Base-by-base conservation (phyloP, 2,329 filamentous ascomycete genomes). In the Neopestalotiopsis sp. region DNA sequence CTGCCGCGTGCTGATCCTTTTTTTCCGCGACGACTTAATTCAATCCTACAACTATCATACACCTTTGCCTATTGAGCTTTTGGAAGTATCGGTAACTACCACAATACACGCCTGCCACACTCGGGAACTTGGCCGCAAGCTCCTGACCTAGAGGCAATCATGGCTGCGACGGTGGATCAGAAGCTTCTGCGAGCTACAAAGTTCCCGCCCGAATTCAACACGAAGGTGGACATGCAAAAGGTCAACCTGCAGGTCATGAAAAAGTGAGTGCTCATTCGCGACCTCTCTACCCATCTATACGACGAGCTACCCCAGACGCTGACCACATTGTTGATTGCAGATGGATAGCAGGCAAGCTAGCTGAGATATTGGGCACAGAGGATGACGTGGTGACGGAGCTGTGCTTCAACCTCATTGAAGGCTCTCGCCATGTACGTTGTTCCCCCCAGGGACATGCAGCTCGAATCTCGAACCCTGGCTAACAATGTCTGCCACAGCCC, bases 201-300 rank as follows among this genome's bases (percentile, higher is more conserved):
- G 78, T 98, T 98, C 72, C 96, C 96, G 60, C 88, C 91, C 7
- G 94, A 98, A 78, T 99, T 98, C 83, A 95, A 89, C 78, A 91
- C 93, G 79, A 98, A 98, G 84, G 96, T 99, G 72, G 95, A 99
- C 84, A 97, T 97, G 89, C 90, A 91, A 75, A 98, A 98, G 84
- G 94, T 99, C 81, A 98, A 99, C 79, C 86, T 97, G 65, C 94
- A 97, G 81, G 93, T 99, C 68, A 97, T 99, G 90, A 98, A 98
- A 87, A 97, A 96, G 93, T 97, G 79, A 77, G 91, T 82, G 70
- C 66, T 63, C 64, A 17, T 12, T 30, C 20, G 10, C 30, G 30
- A 45, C 38, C 7, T 20, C 9, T n/a, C 59, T 24, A 28, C 24
- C 24, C 24, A 28, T 28, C 24, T 28, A 28, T 28, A 28, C 24